Conservation (phyloP, 345 rosid genomes). For the Eucalyptus cloeziana region DNA sequence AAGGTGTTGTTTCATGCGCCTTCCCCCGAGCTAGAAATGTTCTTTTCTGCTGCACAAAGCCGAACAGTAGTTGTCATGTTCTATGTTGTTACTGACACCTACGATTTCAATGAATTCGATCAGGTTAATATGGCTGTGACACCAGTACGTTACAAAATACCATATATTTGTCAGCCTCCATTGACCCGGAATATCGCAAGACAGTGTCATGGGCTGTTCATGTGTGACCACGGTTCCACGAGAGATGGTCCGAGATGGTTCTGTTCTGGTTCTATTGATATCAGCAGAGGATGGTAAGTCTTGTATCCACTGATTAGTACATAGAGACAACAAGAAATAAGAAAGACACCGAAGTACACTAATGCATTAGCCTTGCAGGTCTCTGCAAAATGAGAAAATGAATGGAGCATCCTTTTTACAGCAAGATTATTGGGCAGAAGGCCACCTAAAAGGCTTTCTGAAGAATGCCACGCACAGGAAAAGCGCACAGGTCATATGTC, state of each 20-base stretch:
- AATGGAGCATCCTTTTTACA: not conserved
- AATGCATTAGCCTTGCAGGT: not conserved
- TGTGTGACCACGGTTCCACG: slow-evolving; percentile 2
- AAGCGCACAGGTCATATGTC: not conserved
- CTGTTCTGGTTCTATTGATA: not conserved
- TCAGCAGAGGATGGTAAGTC: not conserved
- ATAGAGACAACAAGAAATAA: not conserved
- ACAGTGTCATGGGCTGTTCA: not conserved
- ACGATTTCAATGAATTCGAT: not conserved
- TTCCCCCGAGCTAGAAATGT: not conserved
- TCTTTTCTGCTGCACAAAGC: not conserved
- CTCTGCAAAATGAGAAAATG: not conserved
- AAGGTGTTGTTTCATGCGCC: not conserved
- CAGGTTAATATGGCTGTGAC: slow-evolving; percentile 41
- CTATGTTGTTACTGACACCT: not conserved
- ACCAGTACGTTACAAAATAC: slow-evolving; percentile 30
- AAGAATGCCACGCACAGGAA: not conserved
- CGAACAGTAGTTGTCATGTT: not conserved
- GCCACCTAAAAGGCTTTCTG: not conserved
- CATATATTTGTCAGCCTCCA: slow-evolving; percentile 12
- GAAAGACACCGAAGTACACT: not conserved
- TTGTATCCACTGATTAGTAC: not conserved
- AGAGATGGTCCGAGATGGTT: slow-evolving; percentile 7
- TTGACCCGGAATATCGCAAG: not conserved
- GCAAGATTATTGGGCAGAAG: not conserved